Evolutionary conservation across 2,329 filamentous ascomycete species (phyloP).

Genomic region (Aspergillus sp.): DNA sequence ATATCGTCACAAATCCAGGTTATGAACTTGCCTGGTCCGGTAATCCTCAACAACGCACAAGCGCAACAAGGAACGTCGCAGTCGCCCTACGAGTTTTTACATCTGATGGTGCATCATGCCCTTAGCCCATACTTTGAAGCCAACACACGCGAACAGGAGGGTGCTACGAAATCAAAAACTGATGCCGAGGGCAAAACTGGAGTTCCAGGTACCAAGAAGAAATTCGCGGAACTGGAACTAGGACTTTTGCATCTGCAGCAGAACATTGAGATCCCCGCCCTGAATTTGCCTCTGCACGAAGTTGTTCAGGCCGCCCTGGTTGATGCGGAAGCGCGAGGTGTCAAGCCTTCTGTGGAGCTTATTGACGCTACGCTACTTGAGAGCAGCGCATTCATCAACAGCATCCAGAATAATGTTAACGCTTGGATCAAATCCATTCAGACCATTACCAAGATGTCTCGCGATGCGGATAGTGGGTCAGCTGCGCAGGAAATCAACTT

Average conservation of each 20-base stretch:
- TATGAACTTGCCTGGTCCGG: conserved; percentile 83
- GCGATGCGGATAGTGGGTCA: conserved; percentile 74
- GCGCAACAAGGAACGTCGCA: conserved; percentile 70
- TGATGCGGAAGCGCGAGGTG: conserved; percentile 66
- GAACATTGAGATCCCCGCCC: conserved; percentile 95
- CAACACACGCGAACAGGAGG: conserved; percentile 79
- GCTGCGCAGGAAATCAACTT: conserved; percentile 99
- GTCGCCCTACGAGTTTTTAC: conserved; percentile 88
- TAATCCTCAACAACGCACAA: conserved; percentile 64
- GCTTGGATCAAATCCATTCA: conserved; percentile 99
- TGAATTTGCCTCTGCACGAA: conserved; percentile 83
- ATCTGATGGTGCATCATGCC: conserved; percentile 87
- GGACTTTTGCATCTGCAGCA: conserved; percentile 90
- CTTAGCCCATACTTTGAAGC: conserved; percentile 97
- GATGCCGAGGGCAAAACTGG: conserved; percentile 92
- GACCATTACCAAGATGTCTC: conserved; percentile 88
- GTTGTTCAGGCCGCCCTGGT: conserved; percentile 83
- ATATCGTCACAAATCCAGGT: conserved; percentile 88
- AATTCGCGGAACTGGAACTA: conserved; percentile 89
- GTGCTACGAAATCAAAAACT: conserved; percentile 66
- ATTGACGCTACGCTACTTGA: conserved; percentile 75
- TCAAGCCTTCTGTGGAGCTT: conserved; percentile 72
- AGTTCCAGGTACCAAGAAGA: conserved; percentile 96
- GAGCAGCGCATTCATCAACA: conserved; percentile 91
- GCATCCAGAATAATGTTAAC: conserved; percentile 89